phyloP scores from a whole-genome alignment of 225 moss, liverwort and hornwort species.

The Physcomitrium patens region DNA sequence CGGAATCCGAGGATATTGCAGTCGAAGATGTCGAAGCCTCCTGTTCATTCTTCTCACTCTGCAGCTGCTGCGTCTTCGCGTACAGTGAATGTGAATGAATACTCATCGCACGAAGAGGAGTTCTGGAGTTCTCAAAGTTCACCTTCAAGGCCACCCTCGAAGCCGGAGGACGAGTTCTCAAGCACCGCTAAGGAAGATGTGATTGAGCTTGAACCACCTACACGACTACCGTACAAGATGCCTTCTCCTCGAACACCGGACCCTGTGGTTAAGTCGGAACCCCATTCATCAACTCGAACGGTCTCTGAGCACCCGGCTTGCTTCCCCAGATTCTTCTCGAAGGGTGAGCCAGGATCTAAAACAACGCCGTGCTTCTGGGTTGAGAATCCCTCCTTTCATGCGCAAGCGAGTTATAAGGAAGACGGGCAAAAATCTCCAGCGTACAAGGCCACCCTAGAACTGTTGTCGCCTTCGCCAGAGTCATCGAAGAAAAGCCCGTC shows the following conservation, averaged over 20 bases:
- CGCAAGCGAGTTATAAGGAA: conserved; percentile 23
- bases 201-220: background rate
- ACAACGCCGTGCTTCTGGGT: background rate
- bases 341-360: background rate
- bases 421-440: conserved; percentile 49
- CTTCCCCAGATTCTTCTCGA: conserved; percentile 38
- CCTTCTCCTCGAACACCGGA: conserved; percentile 29
- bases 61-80: too few relatives aligned
- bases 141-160: background rate
- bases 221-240: conserved; percentile 49
- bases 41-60: background rate
- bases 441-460: conserved; percentile 46
- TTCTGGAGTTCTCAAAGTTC: conserved; percentile 13
- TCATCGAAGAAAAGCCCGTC: conserved; percentile 11
- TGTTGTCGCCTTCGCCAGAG: conserved; percentile 47
- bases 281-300: background rate
- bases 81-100: background rate
- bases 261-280: background rate
- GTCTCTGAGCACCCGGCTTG: conserved; percentile 27
- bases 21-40: conserved; percentile 27
- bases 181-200: background rate
- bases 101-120: conserved; percentile 12
- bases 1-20: conserved; percentile 16
- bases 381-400: conserved; percentile 5
- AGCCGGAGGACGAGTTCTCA: background rate